Conservation (phyloP, 768 basidiomycete species). For the Cyathus striatus region DNA sequence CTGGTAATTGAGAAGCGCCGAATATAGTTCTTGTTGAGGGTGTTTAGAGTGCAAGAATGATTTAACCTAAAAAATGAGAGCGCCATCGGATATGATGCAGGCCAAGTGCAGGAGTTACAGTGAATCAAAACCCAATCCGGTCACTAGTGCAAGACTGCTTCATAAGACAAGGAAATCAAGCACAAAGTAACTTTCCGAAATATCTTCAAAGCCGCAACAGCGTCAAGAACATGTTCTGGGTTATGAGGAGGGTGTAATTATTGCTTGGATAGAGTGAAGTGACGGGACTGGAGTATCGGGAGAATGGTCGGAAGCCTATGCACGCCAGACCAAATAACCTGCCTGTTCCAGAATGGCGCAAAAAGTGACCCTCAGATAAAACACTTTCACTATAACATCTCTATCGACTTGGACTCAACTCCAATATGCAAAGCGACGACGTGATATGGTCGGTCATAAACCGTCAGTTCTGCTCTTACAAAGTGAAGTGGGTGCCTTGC, state of each 20-base stretch:
- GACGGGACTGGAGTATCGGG: too few species aligned
- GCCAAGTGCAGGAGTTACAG: neutral
- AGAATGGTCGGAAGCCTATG: too few species aligned
- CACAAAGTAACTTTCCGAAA: too few species aligned
- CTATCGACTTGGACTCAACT: neutral
- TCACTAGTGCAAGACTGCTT: too few species aligned
- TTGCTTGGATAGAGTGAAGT: too few species aligned
- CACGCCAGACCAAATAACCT: neutral
- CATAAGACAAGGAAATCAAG: too few species aligned
- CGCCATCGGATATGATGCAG: slow-evolving; percentile 1
- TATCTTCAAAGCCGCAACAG: too few species aligned
- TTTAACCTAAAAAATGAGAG: neutral
- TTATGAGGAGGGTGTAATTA: too few species aligned
- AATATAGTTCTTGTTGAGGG: slow-evolving; percentile 2
- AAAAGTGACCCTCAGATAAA: neutral
- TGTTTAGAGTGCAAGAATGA: neutral
- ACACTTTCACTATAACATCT: neutral
- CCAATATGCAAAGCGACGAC: slow-evolving; percentile 87
- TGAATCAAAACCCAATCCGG: too few species aligned
- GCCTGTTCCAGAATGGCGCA: neutral
- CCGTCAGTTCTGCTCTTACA: slow-evolving; percentile 96
- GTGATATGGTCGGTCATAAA: slow-evolving; percentile 98
- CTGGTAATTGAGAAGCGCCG: slow-evolving; percentile 25
- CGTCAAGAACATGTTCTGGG: too few species aligned
- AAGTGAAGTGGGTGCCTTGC: slow-evolving; percentile 81